A percentile compares a stretch with the other conserved stretches of the same genome.
These are phyloP conservation scores for Zymoseptoria brevis DNA, from an alignment of 2,329 filamentous ascomycete species.

Conservation along the genomic window DNA sequence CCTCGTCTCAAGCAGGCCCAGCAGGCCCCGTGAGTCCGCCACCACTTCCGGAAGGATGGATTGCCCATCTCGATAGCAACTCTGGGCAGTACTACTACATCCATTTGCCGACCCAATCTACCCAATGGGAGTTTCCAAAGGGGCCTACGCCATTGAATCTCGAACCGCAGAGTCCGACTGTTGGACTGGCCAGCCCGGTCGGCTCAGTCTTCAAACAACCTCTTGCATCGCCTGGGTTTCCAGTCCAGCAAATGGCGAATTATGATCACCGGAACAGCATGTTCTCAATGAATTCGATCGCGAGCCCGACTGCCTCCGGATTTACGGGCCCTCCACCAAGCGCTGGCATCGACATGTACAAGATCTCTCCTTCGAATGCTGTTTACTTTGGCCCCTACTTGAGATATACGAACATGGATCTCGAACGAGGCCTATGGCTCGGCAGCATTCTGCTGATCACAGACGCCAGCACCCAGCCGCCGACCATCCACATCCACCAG, in stretches of 20 bases:
- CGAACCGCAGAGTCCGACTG: slow-evolving; percentile 73
- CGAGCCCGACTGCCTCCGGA: slow-evolving; percentile 68
- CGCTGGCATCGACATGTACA: slow-evolving; percentile 89
- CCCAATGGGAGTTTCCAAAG: slow-evolving; percentile 98
- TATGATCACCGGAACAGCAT: slow-evolving; percentile 67
- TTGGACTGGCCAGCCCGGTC: slow-evolving; percentile 40
- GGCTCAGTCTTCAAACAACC: slow-evolving; percentile 53
- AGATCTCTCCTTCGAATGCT: slow-evolving; percentile 84
- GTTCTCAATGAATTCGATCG: slow-evolving; percentile 67
- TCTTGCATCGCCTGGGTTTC: slow-evolving; percentile 71
- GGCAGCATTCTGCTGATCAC: slow-evolving; percentile 92
- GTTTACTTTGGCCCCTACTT: slow-evolving; percentile 98
- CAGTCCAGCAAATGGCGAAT: slow-evolving; percentile 66
- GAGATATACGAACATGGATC: slow-evolving; percentile 93
- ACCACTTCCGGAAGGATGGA: slow-evolving; percentile 94
- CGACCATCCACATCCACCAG: slow-evolving; percentile 90
- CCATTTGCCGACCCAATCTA: slow-evolving; percentile 86
- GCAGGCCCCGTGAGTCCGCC: slow-evolving; percentile 73
- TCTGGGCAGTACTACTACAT: slow-evolving; percentile 99
- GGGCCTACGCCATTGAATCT: slow-evolving; percentile 83
- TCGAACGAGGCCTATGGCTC: slow-evolving; percentile 83
- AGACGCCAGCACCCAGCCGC: slow-evolving; percentile 73
- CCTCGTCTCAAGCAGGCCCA: slow-evolving; percentile 12
- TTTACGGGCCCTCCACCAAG: slow-evolving; percentile 84
- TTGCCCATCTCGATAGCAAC: slow-evolving; percentile 88